Conservation (phyloP, 345 rosid species). For the Euphorbia pulcherrima region DNA sequence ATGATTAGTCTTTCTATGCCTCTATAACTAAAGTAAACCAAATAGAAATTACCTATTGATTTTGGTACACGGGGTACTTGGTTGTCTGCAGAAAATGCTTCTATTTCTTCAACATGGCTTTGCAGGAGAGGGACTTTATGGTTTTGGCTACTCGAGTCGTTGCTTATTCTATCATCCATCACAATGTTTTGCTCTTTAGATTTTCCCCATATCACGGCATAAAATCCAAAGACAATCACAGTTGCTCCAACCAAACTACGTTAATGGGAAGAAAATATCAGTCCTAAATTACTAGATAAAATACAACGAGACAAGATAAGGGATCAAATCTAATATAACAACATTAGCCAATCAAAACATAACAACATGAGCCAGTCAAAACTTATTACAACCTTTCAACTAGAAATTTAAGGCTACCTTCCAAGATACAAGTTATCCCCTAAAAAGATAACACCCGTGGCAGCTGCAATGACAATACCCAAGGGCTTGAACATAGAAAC, state of each 20-base stretch:
- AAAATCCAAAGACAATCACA: slow-evolving; percentile 47
- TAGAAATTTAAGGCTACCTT: slow-evolving; percentile 32
- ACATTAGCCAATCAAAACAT: slow-evolving; percentile 3
- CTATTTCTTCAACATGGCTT: slow-evolving; percentile 29
- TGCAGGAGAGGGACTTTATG: slow-evolving; percentile 38
- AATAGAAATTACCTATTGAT: slow-evolving; percentile 19
- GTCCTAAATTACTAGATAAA: neutral
- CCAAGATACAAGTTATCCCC: slow-evolving; percentile 56
- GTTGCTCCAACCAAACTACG: slow-evolving; percentile 50
- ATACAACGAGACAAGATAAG: neutral
- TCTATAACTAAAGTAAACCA: neutral
- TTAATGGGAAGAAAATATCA: neutral
- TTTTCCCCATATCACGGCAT: slow-evolving; percentile 57
- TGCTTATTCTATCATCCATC: slow-evolving; percentile 11
- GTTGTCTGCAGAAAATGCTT: slow-evolving; percentile 14
- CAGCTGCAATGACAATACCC: slow-evolving; percentile 50
- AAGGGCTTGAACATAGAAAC: slow-evolving; percentile 68
- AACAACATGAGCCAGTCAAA: slow-evolving; percentile 5
- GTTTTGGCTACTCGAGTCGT: slow-evolving; percentile 30
- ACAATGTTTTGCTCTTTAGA: slow-evolving; percentile 35
- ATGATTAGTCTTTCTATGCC: neutral
- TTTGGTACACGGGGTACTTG: slow-evolving; percentile 15
- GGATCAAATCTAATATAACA: slow-evolving; percentile 1
- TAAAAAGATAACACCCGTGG: slow-evolving; percentile 38
- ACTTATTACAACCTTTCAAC: neutral